These are phyloP conservation scores for Sugiyamaella smithiae DNA, from an alignment of 805 yeast genomes.

Conservation along the genomic window DNA sequence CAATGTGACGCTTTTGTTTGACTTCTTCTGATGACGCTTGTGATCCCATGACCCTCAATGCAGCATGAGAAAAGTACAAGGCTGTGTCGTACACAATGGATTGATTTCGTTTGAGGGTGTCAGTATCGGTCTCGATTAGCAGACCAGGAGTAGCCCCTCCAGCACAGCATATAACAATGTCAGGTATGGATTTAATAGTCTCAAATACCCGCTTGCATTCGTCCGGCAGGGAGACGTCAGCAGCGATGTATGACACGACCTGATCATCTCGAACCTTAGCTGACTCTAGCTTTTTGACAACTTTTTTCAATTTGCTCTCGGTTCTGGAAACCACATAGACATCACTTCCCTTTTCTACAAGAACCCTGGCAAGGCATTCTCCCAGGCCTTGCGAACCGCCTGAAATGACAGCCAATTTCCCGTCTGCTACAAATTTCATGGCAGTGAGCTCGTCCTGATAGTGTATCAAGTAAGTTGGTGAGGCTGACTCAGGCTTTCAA, in stretches of 20 bases:
- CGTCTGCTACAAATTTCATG: conserved; percentile 4
- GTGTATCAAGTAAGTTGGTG: no score
- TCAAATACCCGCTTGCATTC: conserved; percentile 48
- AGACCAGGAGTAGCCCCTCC: conserved; percentile 81
- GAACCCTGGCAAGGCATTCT: conserved; percentile 62
- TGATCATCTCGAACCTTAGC: conserved; percentile 33
- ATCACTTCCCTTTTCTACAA: conserved; percentile 54
- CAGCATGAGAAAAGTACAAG: conserved; percentile 65
- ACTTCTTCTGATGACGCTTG: conserved; percentile 8
- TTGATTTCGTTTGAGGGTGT: conserved; percentile 61
- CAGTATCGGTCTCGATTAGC: conserved; percentile 60
- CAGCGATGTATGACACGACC: conserved; percentile 45
- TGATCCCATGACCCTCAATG: conserved; percentile 31
- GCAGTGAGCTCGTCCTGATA: no score
- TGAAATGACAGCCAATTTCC: conserved; percentile 62
- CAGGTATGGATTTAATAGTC: conserved; percentile 49
- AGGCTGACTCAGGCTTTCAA: no score
- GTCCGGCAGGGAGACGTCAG: conserved; percentile 63
- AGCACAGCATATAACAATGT: conserved; percentile 79
- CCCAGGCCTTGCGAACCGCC: conserved; percentile 98
- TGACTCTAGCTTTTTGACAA: conserved; percentile 45
- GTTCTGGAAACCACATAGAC: conserved; percentile 80
- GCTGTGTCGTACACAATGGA: conserved; percentile 71
- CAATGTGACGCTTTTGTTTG: conserved; percentile 45
- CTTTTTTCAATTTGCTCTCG: conserved; percentile 50